Evolutionary conservation across 176 grass and related monocot genomes (phyloP).

Genomic region (barley (Hordeum vulgare)): DNA sequence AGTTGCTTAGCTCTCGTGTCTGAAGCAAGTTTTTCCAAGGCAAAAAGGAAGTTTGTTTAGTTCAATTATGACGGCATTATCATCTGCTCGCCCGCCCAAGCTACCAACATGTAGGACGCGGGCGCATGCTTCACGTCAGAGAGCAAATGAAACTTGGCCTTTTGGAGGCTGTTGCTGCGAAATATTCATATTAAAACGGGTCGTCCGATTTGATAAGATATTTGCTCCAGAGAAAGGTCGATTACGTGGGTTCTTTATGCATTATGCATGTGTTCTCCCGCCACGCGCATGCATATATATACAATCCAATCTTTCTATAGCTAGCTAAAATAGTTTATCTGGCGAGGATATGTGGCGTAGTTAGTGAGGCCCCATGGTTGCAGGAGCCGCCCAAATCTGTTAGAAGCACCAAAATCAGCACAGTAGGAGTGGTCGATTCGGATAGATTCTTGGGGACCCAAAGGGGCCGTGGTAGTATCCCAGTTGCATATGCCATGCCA

Average conservation of each 20-base stretch:
- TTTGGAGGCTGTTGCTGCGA: not conserved
- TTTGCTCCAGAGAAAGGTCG: not conserved
- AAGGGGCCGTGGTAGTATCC: slow-evolving; percentile 11
- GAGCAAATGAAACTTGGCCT: slow-evolving; percentile 9
- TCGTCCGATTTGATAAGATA: slow-evolving; percentile 10
- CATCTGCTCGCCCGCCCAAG: not conserved
- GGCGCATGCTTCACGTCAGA: slow-evolving; percentile 29
- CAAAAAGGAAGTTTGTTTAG: not conserved
- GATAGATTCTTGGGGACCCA: slow-evolving; percentile 24
- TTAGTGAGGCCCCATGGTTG: not conserved
- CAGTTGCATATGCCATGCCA: not conserved
- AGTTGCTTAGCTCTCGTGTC: not conserved
- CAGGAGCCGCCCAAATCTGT: slow-evolving; percentile 10
- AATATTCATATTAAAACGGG: not conserved
- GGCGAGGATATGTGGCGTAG: not conserved
- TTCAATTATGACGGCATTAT: slow-evolving; percentile 20
- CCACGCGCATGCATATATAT: not conserved
- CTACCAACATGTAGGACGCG: not conserved
- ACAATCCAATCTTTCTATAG: not conserved
- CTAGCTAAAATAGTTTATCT: not conserved
- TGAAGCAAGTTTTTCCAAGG: not conserved
- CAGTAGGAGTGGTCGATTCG: not conserved
- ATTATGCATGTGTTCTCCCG: not conserved
- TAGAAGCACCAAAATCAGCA: not conserved
- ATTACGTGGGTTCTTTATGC: not conserved